Base-by-base conservation (phyloP, 257 asterid species). In the Dorcoceras hygrometricum region DNA sequence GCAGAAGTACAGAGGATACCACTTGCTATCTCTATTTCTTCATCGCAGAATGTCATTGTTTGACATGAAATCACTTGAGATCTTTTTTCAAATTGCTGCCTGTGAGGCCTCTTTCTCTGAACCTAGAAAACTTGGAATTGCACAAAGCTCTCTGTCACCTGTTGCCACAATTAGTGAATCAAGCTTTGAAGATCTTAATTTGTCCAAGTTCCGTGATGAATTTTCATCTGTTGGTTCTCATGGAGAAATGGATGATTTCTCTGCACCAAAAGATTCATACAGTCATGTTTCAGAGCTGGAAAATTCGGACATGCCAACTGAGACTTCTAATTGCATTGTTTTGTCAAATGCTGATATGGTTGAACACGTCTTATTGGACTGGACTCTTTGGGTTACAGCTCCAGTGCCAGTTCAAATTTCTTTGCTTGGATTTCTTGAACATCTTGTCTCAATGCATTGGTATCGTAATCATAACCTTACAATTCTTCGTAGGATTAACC, bases 371-470 rank as follows among this genome's bases (percentile, higher is more conserved):
- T 77, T 94, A 79, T 83, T 94, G 96, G 99, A 94, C 80, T 90
- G 99, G 99, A 90, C 99, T 23, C 82, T 94, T 66, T 94, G 99
- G 99, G 97, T 88, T 63, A 76, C 83, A 51, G 95, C 99, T 56
- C 90, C 96, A 1, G 77, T 90, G 62, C 87, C 95, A 31, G 85
- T 94, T 77, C 99, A 90, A 69, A 85, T 94, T 69, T 76, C 97
- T 67, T 79, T 94, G 50, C 84, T 94, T 73, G 97, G 97, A 58
- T 94, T 94, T 80, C 96, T 94, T 73, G 99, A 94, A 89, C 95
- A 90, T 81, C 85, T 94, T 7, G 99, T 94, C 76, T 94, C 99
- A 75, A 94, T 94, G 99, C 99, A 94, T 74, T 90, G 99, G 99
- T 94, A 94, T 75, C 85, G 99, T 79, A 88, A 90, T 77, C 99